Base-by-base conservation (phyloP, 352 stramenopile species). In the Phytophthora macrochlamydospora region DNA sequence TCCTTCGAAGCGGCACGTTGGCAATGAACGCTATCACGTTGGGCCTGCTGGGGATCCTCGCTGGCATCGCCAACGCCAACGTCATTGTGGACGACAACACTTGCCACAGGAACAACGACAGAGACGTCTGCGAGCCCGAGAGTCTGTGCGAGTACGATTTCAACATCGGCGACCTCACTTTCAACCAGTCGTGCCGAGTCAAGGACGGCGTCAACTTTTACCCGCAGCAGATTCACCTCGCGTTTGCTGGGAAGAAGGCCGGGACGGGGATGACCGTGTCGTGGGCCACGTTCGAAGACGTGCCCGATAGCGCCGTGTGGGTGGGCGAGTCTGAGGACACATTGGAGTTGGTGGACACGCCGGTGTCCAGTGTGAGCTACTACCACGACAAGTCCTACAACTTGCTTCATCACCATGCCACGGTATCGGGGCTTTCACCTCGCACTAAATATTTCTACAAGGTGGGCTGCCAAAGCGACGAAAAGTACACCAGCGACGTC, bases 261-360 rank as follows among this genome's bases (percentile, higher is more conserved):
- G 79, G 81, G 14, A 87, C 81, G 4, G 73, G 49, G 9, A 91
- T 91, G 81, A 80, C 73, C 1, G 51, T 89, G 28, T 91, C 82
- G 14, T 91, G 82, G 82, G 75, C 78, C 4, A 89, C 80, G 2
- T 87, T 77, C 51, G 68, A 76, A 12, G 30, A 71, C 0, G 71
- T 87, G 35, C 45, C 48, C 0, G 77, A 89, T 65, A 78, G 59
- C 28, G 56, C 57, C 2, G 67, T 90, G 12, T 91, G 83, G 83
- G 46, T 89, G 28, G 78, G 77, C 30, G 49, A 56, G 1, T 73
- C 78, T 0, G 50, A 66, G 7, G 48, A 74, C 9, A 67, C 42
- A 9, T 53, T 87, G 14, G 49, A 53, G 7, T 29, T 62, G 7
- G 49, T 68, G 1, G 56, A 70, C n/a, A 64, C 65, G 14, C 31